A percentile compares a stretch with the other conserved stretches of the same genome.
These are phyloP conservation scores for Solanum chiquidenum DNA, from an alignment of 257 asterid species.

Conservation along the genomic window DNA sequence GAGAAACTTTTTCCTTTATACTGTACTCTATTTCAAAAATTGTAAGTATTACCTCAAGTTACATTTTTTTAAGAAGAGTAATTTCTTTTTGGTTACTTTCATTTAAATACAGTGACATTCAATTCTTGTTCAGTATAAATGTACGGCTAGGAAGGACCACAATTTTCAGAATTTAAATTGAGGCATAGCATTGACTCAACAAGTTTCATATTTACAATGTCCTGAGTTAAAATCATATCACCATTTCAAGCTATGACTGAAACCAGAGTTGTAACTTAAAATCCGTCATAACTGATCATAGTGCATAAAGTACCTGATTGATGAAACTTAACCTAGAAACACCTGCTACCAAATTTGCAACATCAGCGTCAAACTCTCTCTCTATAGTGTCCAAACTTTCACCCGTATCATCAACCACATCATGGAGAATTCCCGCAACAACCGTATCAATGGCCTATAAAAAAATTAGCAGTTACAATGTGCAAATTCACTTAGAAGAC, in stretches of 20 bases:
- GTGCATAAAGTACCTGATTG: slow-evolving; percentile 56
- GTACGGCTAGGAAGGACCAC: not conserved
- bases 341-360: slow-evolving; percentile 85
- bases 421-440: slow-evolving; percentile 96
- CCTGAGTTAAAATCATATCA: not conserved
- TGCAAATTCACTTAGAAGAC: not conserved
- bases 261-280: not conserved
- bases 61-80: not conserved
- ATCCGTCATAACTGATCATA: not conserved
- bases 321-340: slow-evolving; percentile 87
- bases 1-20: not conserved
- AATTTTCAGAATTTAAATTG: not conserved
- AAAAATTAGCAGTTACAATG: slow-evolving; percentile 3
- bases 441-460: slow-evolving; percentile 78
- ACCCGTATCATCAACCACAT: slow-evolving; percentile 71
- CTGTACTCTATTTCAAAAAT: not conserved
- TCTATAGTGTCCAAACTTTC: slow-evolving; percentile 67
- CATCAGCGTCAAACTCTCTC: slow-evolving; percentile 69
- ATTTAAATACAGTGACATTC: not conserved
- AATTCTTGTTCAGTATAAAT: not conserved
- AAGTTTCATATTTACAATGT: not conserved
- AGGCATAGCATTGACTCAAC: not conserved
- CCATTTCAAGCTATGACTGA: slow-evolving; percentile 1
- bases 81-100: not conserved
- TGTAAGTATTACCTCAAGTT: not conserved